phyloP scores from a whole-genome alignment of 352 stramenopile species.

The Globisporangium nodosum region DNA sequence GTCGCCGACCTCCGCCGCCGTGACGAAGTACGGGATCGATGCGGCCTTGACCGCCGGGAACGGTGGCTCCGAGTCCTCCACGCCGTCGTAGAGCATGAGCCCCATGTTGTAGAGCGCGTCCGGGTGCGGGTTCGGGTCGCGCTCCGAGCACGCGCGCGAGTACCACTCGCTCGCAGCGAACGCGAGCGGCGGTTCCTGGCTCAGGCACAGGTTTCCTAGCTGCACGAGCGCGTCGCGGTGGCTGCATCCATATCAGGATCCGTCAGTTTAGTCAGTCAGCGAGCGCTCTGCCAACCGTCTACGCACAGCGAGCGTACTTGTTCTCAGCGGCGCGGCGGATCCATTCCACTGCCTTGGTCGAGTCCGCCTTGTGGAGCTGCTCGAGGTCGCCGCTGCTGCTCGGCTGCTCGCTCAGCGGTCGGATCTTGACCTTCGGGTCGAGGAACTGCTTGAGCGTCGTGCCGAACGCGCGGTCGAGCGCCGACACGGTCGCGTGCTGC shows the following conservation, averaged over 20 bases:
- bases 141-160: conserved; percentile 39
- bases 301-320: conserved; percentile 13
- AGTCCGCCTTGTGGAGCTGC: conserved; percentile 30
- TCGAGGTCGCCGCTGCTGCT: conserved; percentile 18
- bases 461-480: conserved; percentile 69
- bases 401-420: conserved; percentile 28
- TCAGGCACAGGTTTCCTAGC: conserved; percentile 75
- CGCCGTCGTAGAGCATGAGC: conserved; percentile 68
- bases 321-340: conserved; percentile 72
- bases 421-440: conserved; percentile 47
- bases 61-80: conserved; percentile 64
- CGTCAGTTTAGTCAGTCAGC: not conserved
- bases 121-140: conserved; percentile 51
- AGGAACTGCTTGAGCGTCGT: conserved; percentile 65
- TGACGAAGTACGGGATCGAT: conserved; percentile 74
- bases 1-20: conserved; percentile 70
- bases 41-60: conserved; percentile 49
- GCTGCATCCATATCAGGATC: conserved; percentile 11
- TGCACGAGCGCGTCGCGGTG: conserved; percentile 77
- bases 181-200: conserved; percentile 70
- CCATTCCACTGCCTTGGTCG: conserved; percentile 74
- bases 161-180: conserved; percentile 73
- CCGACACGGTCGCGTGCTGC: conserved; percentile 44
- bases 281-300: not conserved
- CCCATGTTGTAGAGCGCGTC: conserved; percentile 85